Percentiles rank a stretch among this genome's conserved stretches.
These are phyloP conservation scores for Paraphoma chrysanthemicola DNA, from an alignment of 2,329 filamentous ascomycete genomes.

Conservation along the genomic window DNA sequence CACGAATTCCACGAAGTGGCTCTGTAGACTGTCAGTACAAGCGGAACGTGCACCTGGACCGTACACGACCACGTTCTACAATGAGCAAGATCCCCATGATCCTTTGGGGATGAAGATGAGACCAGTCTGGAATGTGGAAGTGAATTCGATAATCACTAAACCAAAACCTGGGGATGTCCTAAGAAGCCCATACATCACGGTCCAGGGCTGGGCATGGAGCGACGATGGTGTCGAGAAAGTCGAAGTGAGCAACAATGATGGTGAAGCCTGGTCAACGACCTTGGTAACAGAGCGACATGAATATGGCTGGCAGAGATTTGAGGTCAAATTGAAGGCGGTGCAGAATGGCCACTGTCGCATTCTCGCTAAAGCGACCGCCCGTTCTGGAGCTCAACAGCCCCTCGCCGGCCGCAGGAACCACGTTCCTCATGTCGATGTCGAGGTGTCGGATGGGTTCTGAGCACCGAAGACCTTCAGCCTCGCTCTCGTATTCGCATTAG, in stretches of 20 bases:
- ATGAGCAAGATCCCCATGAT: conserved; percentile 22
- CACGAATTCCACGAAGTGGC: conserved; percentile 43
- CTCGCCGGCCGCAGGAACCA: conserved; percentile 28
- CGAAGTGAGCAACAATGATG: conserved; percentile 24
- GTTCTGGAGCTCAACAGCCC: conserved; percentile 21
- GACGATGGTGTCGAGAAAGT: conserved; percentile 22
- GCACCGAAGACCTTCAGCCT: not conserved
- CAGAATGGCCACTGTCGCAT: not conserved
- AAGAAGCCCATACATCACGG: not conserved
- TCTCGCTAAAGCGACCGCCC: conserved; percentile 14
- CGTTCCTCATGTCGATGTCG: conserved; percentile 24
- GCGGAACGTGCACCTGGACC: conserved; percentile 24
- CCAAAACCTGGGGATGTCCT: conserved; percentile 20
- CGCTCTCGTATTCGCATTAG: not conserved
- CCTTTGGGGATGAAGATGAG: conserved; percentile 7
- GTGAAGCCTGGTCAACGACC: conserved; percentile 10
- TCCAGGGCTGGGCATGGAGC: conserved; percentile 39
- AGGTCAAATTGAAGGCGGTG: not conserved
- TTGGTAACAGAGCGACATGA: conserved; percentile 6
- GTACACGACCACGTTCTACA: conserved; percentile 39
- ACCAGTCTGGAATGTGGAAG: conserved; percentile 36
- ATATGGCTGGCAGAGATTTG: conserved; percentile 14
- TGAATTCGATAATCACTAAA: conserved; percentile 35
- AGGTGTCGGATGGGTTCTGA: conserved; percentile 2
- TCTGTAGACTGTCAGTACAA: conserved; percentile 29